Base-by-base conservation (phyloP, 2,329 filamentous ascomycete species). In the Rhexocercosporidium sp. region DNA sequence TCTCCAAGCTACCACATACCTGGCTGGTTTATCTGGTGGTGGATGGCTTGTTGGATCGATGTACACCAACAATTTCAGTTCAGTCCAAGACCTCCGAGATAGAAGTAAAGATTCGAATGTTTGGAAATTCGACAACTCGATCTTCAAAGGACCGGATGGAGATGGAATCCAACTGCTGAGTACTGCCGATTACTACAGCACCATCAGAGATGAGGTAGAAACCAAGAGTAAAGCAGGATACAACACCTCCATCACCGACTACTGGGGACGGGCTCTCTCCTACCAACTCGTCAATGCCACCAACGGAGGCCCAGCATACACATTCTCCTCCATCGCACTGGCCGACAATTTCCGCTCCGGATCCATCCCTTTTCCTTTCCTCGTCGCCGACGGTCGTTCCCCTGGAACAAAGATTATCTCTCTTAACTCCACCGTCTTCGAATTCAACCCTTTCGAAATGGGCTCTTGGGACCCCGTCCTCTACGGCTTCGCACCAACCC, bases 1-100 rank as follows among this genome's bases (percentile, higher is more conserved):
- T 70, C 82, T 97, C 69, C 94, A 97, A 81, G 85, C 91, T 3
- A 80, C 92, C 0, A 97, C 93, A 0, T 97, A 97, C 76, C 78
- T 96, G 14, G 85, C 92, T 2, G 93, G 92, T 9, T 83, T 97
- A 3, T 95, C 92, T 8, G 93, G 94, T 34, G 93, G 93, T 63
- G 88, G 90, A 61, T 97, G 94, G 94, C 83, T 96, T 20, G 86
- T 96, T 4, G 92, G 92, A n/a, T 93, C 90, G 64, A 82, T 97
- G 11, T 94, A 88, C 68, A 82, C 88, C 73, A 89, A 90, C 77
- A 96, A 96, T 81, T 96, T 93, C 77, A 91, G 89, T 11, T 88
- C 89, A 0, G 85, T 94, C 3, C 79, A 85, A 56, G 78, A 79
- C 68, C 83, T 93, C 59, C 79, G 86, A 60, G 79, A 83, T 41